phyloP scores from a whole-genome alignment of 805 yeast genomes.

The Ogataea polymorpha region DNA sequence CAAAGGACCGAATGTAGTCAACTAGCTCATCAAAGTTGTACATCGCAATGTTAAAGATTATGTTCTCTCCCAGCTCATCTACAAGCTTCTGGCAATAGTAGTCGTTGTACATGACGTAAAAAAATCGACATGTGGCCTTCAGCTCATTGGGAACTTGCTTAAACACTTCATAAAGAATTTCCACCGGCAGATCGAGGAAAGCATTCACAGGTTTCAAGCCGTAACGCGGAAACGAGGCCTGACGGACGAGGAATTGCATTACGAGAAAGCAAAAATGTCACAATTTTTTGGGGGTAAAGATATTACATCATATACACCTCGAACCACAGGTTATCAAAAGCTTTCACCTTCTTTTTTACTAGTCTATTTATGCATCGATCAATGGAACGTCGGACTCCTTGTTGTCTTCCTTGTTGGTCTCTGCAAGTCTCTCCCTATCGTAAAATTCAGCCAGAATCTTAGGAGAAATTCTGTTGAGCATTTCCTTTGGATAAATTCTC shows the following conservation, averaged over 20 bases:
- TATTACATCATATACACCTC: constrained; percentile 9
- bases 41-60: constrained; percentile 22
- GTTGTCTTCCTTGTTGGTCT: constrained; percentile 33
- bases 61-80: constrained; percentile 29
- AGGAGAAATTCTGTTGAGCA: constrained; percentile 97
- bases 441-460: constrained; percentile 94
- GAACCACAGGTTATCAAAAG: neutral
- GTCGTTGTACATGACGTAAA: constrained; percentile 50
- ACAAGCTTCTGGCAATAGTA: constrained; percentile 38
- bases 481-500: constrained; percentile 98
- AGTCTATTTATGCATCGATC: constrained; percentile 21
- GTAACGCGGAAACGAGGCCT: constrained; percentile 13
- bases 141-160: constrained; percentile 30
- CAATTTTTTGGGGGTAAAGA: neutral
- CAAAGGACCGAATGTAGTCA: constrained; percentile 33
- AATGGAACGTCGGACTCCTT: constrained; percentile 24
- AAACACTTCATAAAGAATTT: constrained; percentile 27
- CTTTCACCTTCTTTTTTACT: neutral
- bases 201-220: constrained; percentile 13
- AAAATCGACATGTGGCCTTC: constrained; percentile 30
- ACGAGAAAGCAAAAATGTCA: neutral
- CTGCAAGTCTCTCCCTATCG: constrained; percentile 75
- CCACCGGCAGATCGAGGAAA: constrained; percentile 30
- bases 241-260: constrained; percentile 15
- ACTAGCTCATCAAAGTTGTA: constrained; percentile 26